These are phyloP conservation scores for Solidago caesia DNA, from an alignment of 129 eudicot species.

Conservation along the genomic window DNA sequence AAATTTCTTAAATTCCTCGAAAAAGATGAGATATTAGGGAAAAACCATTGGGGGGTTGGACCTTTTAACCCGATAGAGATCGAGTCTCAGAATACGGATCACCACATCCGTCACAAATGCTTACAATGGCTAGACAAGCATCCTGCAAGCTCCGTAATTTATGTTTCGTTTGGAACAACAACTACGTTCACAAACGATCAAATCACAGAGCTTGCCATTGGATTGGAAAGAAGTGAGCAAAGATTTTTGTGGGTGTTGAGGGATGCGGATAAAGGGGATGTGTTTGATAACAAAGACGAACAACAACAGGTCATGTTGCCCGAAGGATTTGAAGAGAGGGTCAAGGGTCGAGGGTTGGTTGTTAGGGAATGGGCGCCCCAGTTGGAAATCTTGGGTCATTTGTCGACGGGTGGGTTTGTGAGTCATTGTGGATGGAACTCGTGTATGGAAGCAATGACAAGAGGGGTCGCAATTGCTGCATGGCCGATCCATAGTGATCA, in stretches of 20 bases:
- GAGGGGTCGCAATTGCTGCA: slow-evolving; percentile 47
- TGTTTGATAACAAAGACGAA: background rate
- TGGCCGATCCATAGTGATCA: slow-evolving; percentile 77
- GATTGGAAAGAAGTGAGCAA: slow-evolving; percentile 29
- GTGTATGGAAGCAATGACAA: slow-evolving; percentile 45
- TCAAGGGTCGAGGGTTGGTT: slow-evolving; percentile 41
- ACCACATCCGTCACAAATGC: slow-evolving; percentile 30
- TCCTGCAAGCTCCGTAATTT: slow-evolving; percentile 47
- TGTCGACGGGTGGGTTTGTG: slow-evolving; percentile 56
- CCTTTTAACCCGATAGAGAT: slow-evolving; percentile 51
- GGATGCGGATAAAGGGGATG: slow-evolving; percentile 21
- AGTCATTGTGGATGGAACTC: slow-evolving; percentile 82
- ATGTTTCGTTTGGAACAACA: slow-evolving; percentile 59
- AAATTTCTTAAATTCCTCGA: slow-evolving; percentile 35
- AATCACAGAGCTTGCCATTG: slow-evolving; percentile 49
- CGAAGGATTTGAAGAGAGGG: slow-evolving; percentile 43
- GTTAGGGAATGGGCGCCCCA: slow-evolving; percentile 70
- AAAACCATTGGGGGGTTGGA: slow-evolving; percentile 56
- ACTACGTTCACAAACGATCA: slow-evolving; percentile 44
- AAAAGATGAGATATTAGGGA: slow-evolving; percentile 20
- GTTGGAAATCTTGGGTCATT: slow-evolving; percentile 46
- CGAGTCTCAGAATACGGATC: background rate
- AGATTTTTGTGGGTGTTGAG: slow-evolving; percentile 32
- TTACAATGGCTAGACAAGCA: slow-evolving; percentile 72
- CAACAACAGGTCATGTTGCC: slow-evolving; percentile 18